Evolutionary conservation across 1,284 basidiomycete genomes (phyloP), one percentile per base, ranked within the genome.

Genomic region (Ustilago sp.): DNA sequence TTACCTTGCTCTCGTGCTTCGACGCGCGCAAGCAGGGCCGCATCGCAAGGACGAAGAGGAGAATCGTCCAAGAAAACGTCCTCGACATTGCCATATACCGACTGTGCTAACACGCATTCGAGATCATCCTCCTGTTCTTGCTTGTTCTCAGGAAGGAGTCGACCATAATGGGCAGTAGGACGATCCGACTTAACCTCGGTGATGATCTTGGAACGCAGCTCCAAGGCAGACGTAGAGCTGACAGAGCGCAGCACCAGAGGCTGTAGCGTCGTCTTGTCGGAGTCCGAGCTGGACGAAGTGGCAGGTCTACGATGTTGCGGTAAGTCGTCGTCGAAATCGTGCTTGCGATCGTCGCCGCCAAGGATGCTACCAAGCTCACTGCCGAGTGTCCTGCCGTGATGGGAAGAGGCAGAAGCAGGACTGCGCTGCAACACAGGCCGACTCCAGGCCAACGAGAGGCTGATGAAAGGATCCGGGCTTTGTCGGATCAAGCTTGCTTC

Each of bases 331-430:
- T 72, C 62, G 35, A 75, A 68, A 48, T 73, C 71, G 36, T 65
- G 47, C 59, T 63, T 63, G 32, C 78, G 74, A 32, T 81, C 79
- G 34, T 71, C 72, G 17, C 69, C 77, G 17, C 78, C 81, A 57
- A 75, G 77, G 59, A 80, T 70, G 68, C 80, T 82, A n/a, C 81
- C 80, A 11, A 82, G 72, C 72, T 82, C 81, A 52, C 80, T 83
- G 9, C 74, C 80, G 15, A 83, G 62, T 13, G 74, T 78, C 19
- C 72, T 56, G n/a, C 66, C 75, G 15, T 66, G 68, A 19, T 68
- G 39, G 4, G 70, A 64, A 51, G 57, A 57, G 13, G 39, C 45
- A 5, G 70, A 73, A 7, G 53, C 48, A 13, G 64, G 64, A 23
- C 58, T 68, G 13, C 50, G 64, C 17, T 32, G 31, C 28, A 55